Evolutionary conservation across 768 basidiomycete species (phyloP), one percentile per base, ranked within the genome.

Genomic region (Pulveroboletus frians): DNA sequence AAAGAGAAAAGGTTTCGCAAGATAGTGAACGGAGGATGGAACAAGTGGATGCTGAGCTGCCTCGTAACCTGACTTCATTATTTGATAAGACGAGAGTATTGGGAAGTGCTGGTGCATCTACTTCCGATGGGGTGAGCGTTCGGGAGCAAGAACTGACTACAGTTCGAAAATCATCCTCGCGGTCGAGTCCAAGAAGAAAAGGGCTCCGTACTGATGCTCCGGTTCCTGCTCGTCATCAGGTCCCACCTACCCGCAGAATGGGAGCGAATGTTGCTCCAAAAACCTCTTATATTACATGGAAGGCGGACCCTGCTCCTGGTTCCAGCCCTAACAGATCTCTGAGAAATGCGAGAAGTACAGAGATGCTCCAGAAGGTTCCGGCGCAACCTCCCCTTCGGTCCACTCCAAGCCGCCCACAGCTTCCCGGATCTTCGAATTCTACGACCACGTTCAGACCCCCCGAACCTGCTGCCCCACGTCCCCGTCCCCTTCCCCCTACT

Each of bases 301-400:
- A 58, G 50, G 62, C 71, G 32, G 69, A 76, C 42, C 44, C 60
- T 15, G 57, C 56, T 41, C 43, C 66, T 18, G 51, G 50, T 32
- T 54, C 78, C 2, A 64, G 71, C 13, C 76, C 77, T 30, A 27
- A 23, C 31, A 57, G 46, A 39, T 4, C 46, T 2, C 18, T 67
- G 26, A 68, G 62, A 54, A 62, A 58, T 31, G 53, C 60, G 26
- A 68, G 52, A 53, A 67, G 66, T 37, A 53, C 64, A 32, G 66
- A 67, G 36, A 51, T 58, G 52, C 60, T 67, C 32, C 64, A 62
- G 38, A 56, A 50, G 23, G 8, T 48, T 10, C 51, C 55, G 6
- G 53, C 58, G 0, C 37, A 46, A 10, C 54, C 60, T 6, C 53
- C 56, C 11, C 68, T 69, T 46, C 59, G 62, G 37, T 35, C 57